Base-by-base conservation (phyloP, 2,329 filamentous ascomycete genomes). In the Stagonosporopsis vannaccii region DNA sequence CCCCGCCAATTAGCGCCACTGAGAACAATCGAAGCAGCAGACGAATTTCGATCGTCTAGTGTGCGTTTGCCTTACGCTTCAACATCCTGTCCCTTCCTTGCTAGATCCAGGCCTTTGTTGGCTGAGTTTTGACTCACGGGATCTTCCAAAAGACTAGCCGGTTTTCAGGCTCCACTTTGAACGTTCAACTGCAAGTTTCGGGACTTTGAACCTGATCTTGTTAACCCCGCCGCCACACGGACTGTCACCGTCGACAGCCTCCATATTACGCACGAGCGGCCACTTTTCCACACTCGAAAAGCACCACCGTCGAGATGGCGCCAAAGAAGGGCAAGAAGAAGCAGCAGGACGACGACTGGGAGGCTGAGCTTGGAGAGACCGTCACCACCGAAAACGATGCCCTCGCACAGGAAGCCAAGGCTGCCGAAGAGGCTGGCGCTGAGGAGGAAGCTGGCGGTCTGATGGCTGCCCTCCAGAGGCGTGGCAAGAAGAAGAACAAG, bases 321-420 rank as follows among this genome's bases (percentile, higher is more conserved):
- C 93, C 93, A 61, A 97, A 97, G 83, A 97, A 97, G 86, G 90
- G 89, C 76, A 90, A 88, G 79, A 96, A 94, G 84, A 88, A 88
- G 77, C 88, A 87, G 76, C 86, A 90, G 74, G 91, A 97, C 72
- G 92, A 97, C 74, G 92, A 97, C 83, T 97, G 94, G 94, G 95
- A 98, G 78, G 88, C 90, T 52, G 92, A 97, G 62, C 83, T 97
- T 51, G 93, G 92, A 71, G 94, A 97, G 80, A 81, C 83, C 59
- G 84, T 87, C 71, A 85, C 86, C 62, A 87, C 90, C 7, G 80
- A 84, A 51, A 79, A 85, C 58, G 78, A 79, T 36, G 80, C 79
- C 46, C 80, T 80, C 35, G 82, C 77, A 15, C 44, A 60, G 42
- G 58, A 62, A 44, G 70, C 67, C 44, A 39, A 66, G 54, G 61